Evolutionary conservation across 257 asterid species (phyloP).

Genomic region (Hygrophila difformis): DNA sequence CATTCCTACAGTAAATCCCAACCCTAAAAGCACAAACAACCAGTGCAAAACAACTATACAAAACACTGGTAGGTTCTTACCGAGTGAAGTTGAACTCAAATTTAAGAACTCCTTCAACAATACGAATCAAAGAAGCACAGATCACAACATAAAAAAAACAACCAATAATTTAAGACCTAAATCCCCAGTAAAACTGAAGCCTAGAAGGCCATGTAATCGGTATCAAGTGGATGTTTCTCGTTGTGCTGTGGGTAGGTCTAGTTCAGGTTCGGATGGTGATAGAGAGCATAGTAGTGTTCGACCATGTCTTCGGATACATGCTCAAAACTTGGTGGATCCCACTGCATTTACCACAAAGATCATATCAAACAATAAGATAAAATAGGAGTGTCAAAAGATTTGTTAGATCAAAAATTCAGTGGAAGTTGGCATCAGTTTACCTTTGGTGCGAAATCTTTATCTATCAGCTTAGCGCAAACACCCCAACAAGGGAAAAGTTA

Average conservation of each 20-base stretch:
- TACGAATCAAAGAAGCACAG: too few relatives aligned
- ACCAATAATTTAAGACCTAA: too few relatives aligned
- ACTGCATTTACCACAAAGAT: constrained; percentile 40
- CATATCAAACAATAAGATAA: not conserved
- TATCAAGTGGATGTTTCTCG: constrained; percentile 77
- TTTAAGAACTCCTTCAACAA: too few relatives aligned
- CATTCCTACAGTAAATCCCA: too few relatives aligned
- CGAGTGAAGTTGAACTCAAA: too few relatives aligned
- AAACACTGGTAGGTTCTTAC: too few relatives aligned
- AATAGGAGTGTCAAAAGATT: not conserved
- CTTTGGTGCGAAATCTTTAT: constrained; percentile 78
- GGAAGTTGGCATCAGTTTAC: constrained; percentile 25
- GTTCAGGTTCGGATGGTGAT: constrained; percentile 68
- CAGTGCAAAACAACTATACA: too few relatives aligned
- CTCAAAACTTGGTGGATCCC: constrained; percentile 92
- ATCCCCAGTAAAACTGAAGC: too few relatives aligned
- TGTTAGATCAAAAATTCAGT: not conserved
- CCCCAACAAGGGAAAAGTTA: constrained; percentile 41
- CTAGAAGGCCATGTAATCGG: too few relatives aligned
- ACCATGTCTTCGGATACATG: constrained; percentile 82
- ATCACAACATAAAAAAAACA: too few relatives aligned
- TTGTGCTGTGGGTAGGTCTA: constrained; percentile 66
- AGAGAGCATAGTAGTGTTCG: constrained; percentile 59
- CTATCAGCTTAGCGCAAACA: constrained; percentile 69
- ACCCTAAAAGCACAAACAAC: too few relatives aligned